These are phyloP conservation scores for Cadophora sp. DNA, from an alignment of 2,329 filamentous ascomycete species.

Conservation along the genomic window DNA sequence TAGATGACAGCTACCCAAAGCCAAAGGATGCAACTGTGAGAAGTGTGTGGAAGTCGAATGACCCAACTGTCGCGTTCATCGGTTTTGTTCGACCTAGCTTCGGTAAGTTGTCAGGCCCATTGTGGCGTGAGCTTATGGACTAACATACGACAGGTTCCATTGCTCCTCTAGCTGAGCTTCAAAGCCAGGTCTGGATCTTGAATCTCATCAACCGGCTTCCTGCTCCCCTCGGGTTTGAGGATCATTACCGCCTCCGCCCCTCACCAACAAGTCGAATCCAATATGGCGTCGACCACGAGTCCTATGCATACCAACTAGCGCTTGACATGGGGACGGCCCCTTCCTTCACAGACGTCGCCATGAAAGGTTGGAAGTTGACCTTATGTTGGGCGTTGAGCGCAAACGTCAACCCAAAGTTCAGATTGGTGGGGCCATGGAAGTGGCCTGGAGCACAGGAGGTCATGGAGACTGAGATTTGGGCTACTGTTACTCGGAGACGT, in stretches of 20 bases:
- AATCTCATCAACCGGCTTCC: slow-evolving; percentile 48
- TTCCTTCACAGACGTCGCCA: slow-evolving; percentile 46
- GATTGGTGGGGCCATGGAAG: slow-evolving; percentile 46
- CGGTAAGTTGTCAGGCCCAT: no score
- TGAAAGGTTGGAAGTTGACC: slow-evolving; percentile 46
- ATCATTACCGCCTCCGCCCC: slow-evolving; percentile 50
- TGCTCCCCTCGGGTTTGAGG: slow-evolving; percentile 44
- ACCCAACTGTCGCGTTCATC: slow-evolving; percentile 53
- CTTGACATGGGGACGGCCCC: slow-evolving; percentile 55
- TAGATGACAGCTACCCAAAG: slow-evolving; percentile 50
- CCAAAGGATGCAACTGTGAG: slow-evolving; percentile 58
- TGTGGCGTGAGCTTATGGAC: slow-evolving; percentile 16
- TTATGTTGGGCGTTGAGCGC: slow-evolving; percentile 56
- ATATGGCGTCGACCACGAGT: slow-evolving; percentile 57
- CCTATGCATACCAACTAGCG: slow-evolving; percentile 57
- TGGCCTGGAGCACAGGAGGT: slow-evolving; percentile 30
- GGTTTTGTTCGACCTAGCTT: slow-evolving; percentile 54
- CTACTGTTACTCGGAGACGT: slow-evolving; percentile 27
- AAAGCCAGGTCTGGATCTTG: slow-evolving; percentile 56
- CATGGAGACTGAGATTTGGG: slow-evolving; percentile 34
- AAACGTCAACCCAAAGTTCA: slow-evolving; percentile 58
- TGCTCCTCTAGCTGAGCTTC: slow-evolving; percentile 50
- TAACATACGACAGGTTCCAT: slow-evolving; percentile 46
- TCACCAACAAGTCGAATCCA: slow-evolving; percentile 35
- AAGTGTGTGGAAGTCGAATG: slow-evolving; percentile 55